Conservation (phyloP, 257 asterid species). For the Ocimum tenuiflorum region DNA sequence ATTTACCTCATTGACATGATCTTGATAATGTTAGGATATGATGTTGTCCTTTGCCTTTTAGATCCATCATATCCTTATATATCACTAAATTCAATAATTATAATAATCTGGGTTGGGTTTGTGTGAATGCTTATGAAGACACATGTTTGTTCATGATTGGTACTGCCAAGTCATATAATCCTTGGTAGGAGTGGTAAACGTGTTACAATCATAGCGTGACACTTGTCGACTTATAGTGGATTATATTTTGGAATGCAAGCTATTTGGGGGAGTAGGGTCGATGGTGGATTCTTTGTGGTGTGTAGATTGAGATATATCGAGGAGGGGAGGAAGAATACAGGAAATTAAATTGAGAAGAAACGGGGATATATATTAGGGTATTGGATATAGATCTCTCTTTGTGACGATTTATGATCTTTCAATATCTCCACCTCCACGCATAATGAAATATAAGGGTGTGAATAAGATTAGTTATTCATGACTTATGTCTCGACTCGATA, state of each 20-base stretch:
- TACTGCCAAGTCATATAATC: slow-evolving; percentile 34
- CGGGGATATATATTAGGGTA: slow-evolving; percentile 12
- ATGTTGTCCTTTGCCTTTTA: slow-evolving; percentile 57
- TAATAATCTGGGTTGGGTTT: slow-evolving; percentile 41
- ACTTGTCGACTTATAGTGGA: slow-evolving; percentile 25
- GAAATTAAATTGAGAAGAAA: neutral
- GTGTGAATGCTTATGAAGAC: slow-evolving; percentile 46
- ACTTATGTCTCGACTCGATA: no score
- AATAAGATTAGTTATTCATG: no score
- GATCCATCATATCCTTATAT: slow-evolving; percentile 49
- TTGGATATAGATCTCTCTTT: slow-evolving; percentile 29
- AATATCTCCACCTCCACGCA: slow-evolving; percentile 56
- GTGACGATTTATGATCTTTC: slow-evolving; percentile 40
- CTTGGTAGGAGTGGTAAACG: slow-evolving; percentile 19
- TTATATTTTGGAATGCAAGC: neutral
- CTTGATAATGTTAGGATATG: slow-evolving; percentile 37
- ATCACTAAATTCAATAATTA: slow-evolving; percentile 38
- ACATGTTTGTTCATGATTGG: slow-evolving; percentile 61
- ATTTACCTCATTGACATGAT: slow-evolving; percentile 25
- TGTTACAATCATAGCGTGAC: slow-evolving; percentile 28
- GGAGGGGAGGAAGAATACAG: neutral
- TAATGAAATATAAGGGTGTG: no score
- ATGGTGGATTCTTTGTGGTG: neutral
- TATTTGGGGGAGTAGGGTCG: no score
- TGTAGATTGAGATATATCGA: neutral